Evolutionary conservation across 495 filamentous ascomycete species (phyloP).

Genomic region (Hypoxylon lienhwacheense): DNA sequence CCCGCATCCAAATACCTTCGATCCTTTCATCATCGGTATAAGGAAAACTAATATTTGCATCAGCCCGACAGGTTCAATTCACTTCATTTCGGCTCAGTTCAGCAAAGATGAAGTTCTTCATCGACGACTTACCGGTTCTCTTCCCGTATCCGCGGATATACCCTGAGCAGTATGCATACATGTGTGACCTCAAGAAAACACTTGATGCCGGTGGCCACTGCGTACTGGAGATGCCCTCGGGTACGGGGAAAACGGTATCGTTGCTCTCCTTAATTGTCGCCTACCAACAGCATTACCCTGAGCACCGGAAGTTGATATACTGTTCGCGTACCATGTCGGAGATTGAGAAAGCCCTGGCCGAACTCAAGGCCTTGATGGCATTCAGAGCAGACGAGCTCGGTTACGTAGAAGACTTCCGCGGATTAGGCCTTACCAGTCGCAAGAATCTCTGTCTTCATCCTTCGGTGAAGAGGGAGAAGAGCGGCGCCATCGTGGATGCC

Average conservation of each 20-base stretch:
- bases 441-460: constrained; percentile 98
- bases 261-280: constrained; percentile 93
- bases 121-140: constrained; percentile 91
- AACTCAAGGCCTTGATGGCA: constrained; percentile 91
- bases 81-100: not conserved
- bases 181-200: constrained; percentile 97
- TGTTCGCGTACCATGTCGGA: constrained; percentile 97
- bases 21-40: not conserved
- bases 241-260: constrained; percentile 98
- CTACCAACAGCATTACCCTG: constrained; percentile 88
- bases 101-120: constrained; percentile 89
- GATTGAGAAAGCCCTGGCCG: constrained; percentile 93
- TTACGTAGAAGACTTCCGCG: constrained; percentile 86
- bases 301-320: constrained; percentile 94
- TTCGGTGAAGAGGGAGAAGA: constrained; percentile 92
- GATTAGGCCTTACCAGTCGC: constrained; percentile 87
- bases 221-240: constrained; percentile 99
- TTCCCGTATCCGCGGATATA: constrained; percentile 98
- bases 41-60: not conserved
- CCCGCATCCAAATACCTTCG: no score
- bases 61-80: not conserved
- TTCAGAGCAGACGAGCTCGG: constrained; percentile 86
- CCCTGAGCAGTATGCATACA: constrained; percentile 74
- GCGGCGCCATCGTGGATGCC: constrained; percentile 89
- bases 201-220: constrained; percentile 94